phyloP scores from a whole-genome alignment of 2,329 filamentous ascomycete genomes.

The Tolypocladium cylindrosporum region DNA sequence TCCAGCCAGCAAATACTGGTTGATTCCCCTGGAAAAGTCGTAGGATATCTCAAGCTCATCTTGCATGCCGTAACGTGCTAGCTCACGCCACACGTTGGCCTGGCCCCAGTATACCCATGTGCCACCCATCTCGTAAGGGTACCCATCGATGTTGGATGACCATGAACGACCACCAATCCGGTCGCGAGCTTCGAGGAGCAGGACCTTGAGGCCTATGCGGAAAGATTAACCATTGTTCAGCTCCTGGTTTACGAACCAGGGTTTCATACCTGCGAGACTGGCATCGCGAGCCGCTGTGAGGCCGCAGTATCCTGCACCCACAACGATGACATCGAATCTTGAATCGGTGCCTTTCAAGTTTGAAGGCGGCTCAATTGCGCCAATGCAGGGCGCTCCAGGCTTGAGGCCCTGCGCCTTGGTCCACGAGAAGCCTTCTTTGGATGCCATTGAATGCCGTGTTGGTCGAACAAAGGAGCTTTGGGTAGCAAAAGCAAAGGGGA shows the following conservation, averaged over 20 bases:
- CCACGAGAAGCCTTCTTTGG: slow-evolving; percentile 20
- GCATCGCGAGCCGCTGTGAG: slow-evolving; percentile 18
- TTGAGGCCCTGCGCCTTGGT: slow-evolving; percentile 17
- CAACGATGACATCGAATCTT: slow-evolving; percentile 17
- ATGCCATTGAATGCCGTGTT: slow-evolving; percentile 11
- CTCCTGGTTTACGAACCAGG: neutral
- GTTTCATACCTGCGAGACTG: slow-evolving; percentile 14
- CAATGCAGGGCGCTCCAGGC: slow-evolving; percentile 18
- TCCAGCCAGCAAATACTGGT: slow-evolving; percentile 27
- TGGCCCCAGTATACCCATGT: slow-evolving; percentile 38
- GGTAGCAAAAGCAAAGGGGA: no score
- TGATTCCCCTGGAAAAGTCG: slow-evolving; percentile 30
- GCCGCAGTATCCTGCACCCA: slow-evolving; percentile 20
- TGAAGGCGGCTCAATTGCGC: slow-evolving; percentile 16
- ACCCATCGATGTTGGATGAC: slow-evolving; percentile 31
- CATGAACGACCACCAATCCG: slow-evolving; percentile 37
- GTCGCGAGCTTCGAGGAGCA: slow-evolving; percentile 36
- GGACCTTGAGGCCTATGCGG: slow-evolving; percentile 21
- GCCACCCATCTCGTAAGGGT: slow-evolving; percentile 37
- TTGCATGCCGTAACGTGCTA: slow-evolving; percentile 33
- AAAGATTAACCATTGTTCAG: neutral
- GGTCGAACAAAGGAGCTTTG: no score
- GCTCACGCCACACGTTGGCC: slow-evolving; percentile 32
- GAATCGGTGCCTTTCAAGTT: slow-evolving; percentile 7
- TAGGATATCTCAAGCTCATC: slow-evolving; percentile 27